These are phyloP conservation scores for Irpex sp. DNA, from an alignment of 1,284 basidiomycete genomes.

Conservation along the genomic window DNA sequence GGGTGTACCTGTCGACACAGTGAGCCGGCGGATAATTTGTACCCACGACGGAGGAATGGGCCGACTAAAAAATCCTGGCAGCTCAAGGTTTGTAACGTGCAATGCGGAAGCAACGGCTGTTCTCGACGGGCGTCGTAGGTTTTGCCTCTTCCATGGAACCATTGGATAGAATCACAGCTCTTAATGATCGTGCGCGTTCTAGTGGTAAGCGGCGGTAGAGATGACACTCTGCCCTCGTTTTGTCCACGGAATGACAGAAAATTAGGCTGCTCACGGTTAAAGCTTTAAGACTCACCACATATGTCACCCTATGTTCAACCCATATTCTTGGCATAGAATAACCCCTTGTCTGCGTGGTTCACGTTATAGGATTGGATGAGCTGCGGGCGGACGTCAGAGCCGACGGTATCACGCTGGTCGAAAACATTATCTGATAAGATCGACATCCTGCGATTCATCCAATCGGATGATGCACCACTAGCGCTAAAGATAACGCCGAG, in stretches of 20 bases:
- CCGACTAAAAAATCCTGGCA: neutral
- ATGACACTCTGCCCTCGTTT: neutral
- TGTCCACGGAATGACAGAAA: neutral
- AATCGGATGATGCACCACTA: slow-evolving; percentile 16
- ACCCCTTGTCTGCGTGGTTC: neutral
- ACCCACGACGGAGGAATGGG: neutral
- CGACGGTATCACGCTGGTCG: neutral
- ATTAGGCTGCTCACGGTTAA: neutral
- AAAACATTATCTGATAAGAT: slow-evolving; percentile 9
- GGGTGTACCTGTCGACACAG: neutral
- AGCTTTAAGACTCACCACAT: neutral
- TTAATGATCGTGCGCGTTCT: neutral
- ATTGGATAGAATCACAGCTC: neutral
- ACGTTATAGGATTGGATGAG: neutral
- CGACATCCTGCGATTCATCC: slow-evolving; percentile 40
- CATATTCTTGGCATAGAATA: neutral
- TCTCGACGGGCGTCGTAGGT: neutral
- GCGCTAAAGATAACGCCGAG: neutral
- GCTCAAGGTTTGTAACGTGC: neutral
- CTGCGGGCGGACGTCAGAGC: neutral
- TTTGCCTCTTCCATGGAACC: neutral
- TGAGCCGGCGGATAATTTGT: neutral
- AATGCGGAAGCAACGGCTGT: neutral
- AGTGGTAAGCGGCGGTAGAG: neutral
- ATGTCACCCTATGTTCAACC: neutral